Conservation (phyloP, 1,284 basidiomycete genomes). For the Boletus sp. region DNA sequence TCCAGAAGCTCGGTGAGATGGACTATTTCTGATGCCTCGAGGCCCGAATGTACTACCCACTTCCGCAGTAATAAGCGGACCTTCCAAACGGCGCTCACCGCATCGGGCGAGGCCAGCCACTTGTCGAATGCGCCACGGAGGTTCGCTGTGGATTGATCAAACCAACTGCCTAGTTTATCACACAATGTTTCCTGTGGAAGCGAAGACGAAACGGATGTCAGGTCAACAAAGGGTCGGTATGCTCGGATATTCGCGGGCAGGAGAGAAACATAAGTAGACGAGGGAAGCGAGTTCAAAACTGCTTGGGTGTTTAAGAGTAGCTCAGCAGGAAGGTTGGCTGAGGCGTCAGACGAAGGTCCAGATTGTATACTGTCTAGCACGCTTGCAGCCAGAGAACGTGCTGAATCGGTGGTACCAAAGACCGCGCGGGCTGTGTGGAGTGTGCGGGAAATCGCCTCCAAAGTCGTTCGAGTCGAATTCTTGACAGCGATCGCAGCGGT, state of each 20-base stretch:
- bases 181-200: constrained; percentile 44
- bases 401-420: constrained; percentile 40
- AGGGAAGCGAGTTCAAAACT: constrained; percentile 63
- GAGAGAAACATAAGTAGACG: constrained; percentile 66
- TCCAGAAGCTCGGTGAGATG: constrained; percentile 48
- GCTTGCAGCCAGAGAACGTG: constrained; percentile 51
- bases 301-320: constrained; percentile 61
- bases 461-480: constrained; percentile 47
- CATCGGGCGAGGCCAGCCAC: constrained; percentile 60
- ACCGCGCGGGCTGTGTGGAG: constrained; percentile 51
- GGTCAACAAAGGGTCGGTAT: constrained; percentile 74
- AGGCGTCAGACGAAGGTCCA: constrained; percentile 33
- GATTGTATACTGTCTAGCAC: constrained; percentile 61
- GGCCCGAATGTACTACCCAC: constrained; percentile 44
- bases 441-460: constrained; percentile 59
- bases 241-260: constrained; percentile 61
- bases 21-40: constrained; percentile 45
- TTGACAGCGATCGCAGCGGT: constrained; percentile 37
- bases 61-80: constrained; percentile 50
- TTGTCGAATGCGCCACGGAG: constrained; percentile 45
- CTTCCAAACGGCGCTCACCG: constrained; percentile 64
- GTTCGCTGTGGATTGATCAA: constrained; percentile 47
- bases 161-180: constrained; percentile 59
- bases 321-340: constrained; percentile 46
- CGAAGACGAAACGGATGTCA: constrained; percentile 52